These are phyloP conservation scores for Penicillium sp. DNA, from an alignment of 2,329 filamentous ascomycete species.

Conservation along the genomic window DNA sequence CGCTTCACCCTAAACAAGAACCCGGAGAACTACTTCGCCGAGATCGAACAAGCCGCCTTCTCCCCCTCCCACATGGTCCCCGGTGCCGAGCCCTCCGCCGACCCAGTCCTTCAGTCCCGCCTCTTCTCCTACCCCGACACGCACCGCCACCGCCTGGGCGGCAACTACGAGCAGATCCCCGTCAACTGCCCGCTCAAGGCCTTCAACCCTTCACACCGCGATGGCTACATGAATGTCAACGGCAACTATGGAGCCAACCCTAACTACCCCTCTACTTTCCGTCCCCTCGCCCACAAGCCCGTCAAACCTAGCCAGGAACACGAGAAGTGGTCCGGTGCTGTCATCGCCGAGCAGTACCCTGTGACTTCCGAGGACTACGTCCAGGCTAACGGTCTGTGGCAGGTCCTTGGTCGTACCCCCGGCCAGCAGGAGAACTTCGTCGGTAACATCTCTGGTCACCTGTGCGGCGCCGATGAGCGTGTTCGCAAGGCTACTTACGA, in stretches of 20 bases:
- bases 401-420: constrained; percentile 43
- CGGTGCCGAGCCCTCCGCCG: constrained; percentile 67
- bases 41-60: constrained; percentile 71
- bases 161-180: constrained; percentile 65
- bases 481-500: constrained; percentile 60
- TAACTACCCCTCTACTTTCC: constrained; percentile 52
- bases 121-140: constrained; percentile 72
- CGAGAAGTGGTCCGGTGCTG: constrained; percentile 46
- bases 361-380: constrained; percentile 48
- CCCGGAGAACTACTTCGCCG: constrained; percentile 65
- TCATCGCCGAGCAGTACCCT: constrained; percentile 42
- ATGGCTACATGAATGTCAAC: constrained; percentile 67
- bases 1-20: constrained; percentile 66
- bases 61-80: constrained; percentile 66
- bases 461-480: constrained; percentile 54
- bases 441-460: constrained; percentile 58
- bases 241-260: constrained; percentile 63
- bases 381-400: constrained; percentile 47
- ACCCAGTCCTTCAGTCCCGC: constrained; percentile 68
- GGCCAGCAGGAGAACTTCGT: constrained; percentile 65
- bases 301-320: constrained; percentile 46
- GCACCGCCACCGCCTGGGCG: constrained; percentile 62
- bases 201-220: constrained; percentile 68
- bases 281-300: constrained; percentile 38
- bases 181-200: constrained; percentile 57